Percentiles rank a stretch among this genome's conserved stretches.
These are phyloP conservation scores for Hemileia vastatrix DNA, from an alignment of 1,284 basidiomycete species.

Conservation along the genomic window DNA sequence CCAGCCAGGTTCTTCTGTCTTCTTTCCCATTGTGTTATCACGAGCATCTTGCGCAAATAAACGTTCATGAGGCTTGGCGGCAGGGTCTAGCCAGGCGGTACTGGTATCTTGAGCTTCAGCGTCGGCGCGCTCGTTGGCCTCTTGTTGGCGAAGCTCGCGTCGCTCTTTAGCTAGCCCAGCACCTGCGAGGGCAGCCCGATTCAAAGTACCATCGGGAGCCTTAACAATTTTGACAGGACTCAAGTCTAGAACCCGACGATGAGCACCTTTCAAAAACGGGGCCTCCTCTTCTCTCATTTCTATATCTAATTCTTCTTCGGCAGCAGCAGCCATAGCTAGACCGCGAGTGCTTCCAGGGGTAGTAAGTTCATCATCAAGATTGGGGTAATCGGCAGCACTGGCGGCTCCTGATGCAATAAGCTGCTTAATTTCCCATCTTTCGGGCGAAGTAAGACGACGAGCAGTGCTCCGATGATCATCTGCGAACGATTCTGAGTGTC, in stretches of 20 bases:
- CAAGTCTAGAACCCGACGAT: conserved; percentile 83
- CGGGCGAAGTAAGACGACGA: conserved; percentile 86
- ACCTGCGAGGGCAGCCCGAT: conserved; percentile 86
- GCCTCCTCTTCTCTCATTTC: conserved; percentile 96
- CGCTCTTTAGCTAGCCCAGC: conserved; percentile 89
- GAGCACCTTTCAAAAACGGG: conserved; percentile 90
- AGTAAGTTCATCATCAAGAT: conserved; percentile 80
- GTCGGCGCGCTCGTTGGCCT: conserved; percentile 86
- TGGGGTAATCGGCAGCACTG: conserved; percentile 87
- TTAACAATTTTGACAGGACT: conserved; percentile 84
- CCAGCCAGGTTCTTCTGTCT: conserved; percentile 61
- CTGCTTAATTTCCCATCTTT: conserved; percentile 99
- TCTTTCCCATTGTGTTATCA: conserved; percentile 69
- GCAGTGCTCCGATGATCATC: conserved; percentile 52
- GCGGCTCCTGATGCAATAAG: conserved; percentile 91
- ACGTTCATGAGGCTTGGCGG: conserved; percentile 76
- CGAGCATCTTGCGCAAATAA: conserved; percentile 89
- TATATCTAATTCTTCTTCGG: conserved; percentile 92
- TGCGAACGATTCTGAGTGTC: conserved; percentile 26
- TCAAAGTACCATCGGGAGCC: conserved; percentile 59
- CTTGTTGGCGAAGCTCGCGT: conserved; percentile 83
- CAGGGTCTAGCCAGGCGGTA: conserved; percentile 94
- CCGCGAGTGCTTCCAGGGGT: conserved; percentile 50
- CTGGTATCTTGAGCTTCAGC: conserved; percentile 86
- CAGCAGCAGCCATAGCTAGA: conserved; percentile 32